phyloP scores from a whole-genome alignment of 352 stramenopile species.

The Peronospora farinosa region DNA sequence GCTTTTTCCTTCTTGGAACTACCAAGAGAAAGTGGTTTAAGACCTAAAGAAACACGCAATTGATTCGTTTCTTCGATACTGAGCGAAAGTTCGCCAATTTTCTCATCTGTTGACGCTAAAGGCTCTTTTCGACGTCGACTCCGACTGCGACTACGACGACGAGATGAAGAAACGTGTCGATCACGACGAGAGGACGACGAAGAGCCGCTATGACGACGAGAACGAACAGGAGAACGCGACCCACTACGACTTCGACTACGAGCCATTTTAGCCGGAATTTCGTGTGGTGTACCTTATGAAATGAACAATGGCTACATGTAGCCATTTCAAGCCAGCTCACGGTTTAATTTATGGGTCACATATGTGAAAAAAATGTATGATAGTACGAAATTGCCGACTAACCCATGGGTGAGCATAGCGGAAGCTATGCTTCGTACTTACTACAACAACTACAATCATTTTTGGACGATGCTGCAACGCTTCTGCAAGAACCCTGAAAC shows the following conservation, averaged over 20 bases:
- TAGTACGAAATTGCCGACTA: no score
- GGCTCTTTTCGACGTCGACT: slow-evolving; percentile 19
- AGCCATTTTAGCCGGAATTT: slow-evolving; percentile 13
- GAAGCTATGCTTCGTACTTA: no score
- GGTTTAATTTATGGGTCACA: no score
- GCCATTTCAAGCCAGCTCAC: not conserved
- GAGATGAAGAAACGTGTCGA: slow-evolving; percentile 18
- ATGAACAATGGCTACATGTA: slow-evolving; percentile 1
- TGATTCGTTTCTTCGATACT: slow-evolving; percentile 82
- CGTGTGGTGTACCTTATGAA: not conserved
- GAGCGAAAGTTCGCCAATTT: slow-evolving; percentile 77
- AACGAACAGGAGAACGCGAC: slow-evolving; percentile 25
- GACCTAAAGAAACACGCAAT: slow-evolving; percentile 53
- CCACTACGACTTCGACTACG: slow-evolving; percentile 28
- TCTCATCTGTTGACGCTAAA: slow-evolving; percentile 27
- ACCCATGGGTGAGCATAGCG: no score
- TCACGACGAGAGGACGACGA: slow-evolving; percentile 20
- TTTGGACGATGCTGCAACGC: no score
- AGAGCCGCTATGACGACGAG: slow-evolving; percentile 15
- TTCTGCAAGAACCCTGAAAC: no score
- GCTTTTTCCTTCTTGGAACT: slow-evolving; percentile 41
- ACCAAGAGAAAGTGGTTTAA: slow-evolving; percentile 63
- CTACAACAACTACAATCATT: no score
- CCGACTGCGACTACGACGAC: slow-evolving; percentile 29
- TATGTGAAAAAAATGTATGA: no score